Conservation (phyloP, 768 basidiomycete species). For the Chlorophyllum brunneum region DNA sequence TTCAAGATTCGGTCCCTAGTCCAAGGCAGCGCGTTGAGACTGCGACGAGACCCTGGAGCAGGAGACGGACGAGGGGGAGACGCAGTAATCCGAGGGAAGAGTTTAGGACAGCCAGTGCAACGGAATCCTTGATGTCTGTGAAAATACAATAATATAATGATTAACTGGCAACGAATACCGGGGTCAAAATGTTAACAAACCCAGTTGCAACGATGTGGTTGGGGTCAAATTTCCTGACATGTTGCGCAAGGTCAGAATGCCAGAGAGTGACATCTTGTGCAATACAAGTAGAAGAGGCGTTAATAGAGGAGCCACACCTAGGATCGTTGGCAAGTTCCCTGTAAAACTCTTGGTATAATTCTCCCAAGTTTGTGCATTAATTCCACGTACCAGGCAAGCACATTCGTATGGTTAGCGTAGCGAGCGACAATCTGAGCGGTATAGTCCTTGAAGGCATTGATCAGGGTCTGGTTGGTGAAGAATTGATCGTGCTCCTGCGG, state of each 20-base stretch:
- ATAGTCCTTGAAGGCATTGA: conserved; percentile 54
- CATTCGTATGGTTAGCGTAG: conserved; percentile 47
- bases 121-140: conserved; percentile 51
- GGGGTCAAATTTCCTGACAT: conserved; percentile 45
- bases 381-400: conserved; percentile 45
- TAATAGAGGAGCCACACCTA: conserved; percentile 57
- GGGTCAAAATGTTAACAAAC: conserved; percentile 29
- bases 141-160: no score
- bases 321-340: conserved; percentile 71
- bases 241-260: conserved; percentile 44
- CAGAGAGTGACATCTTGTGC: conserved; percentile 53
- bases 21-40: conserved; percentile 32
- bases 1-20: conserved; percentile 45
- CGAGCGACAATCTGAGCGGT: conserved; percentile 51
- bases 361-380: not conserved
- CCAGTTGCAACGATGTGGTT: conserved; percentile 66
- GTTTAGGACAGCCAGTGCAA: conserved; percentile 52
- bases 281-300: conserved; percentile 38
- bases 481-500: conserved; percentile 52
- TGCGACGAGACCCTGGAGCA: conserved; percentile 35
- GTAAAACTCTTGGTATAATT: not conserved
- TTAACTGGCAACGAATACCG: not conserved
- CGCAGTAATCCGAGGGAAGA: conserved; percentile 38
- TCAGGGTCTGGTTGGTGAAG: conserved; percentile 46
- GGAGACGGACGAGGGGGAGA: conserved; percentile 40